These are phyloP conservation scores for Fusarium sp. DNA, from an alignment of 2,329 filamentous ascomycete genomes.

Conservation along the genomic window DNA sequence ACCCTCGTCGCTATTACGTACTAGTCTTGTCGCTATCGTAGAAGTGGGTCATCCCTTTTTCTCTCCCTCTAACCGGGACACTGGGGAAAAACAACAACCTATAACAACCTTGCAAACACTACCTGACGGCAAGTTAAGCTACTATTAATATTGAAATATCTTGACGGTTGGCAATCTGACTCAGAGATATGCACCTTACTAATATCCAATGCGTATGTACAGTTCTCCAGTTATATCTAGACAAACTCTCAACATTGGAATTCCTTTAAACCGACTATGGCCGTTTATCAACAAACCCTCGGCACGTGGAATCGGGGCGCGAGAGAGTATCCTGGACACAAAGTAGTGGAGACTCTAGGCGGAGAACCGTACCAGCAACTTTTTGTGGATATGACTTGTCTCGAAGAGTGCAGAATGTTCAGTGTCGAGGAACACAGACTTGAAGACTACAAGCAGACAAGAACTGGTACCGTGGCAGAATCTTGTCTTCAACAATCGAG, in stretches of 20 bases:
- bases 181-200: too few species aligned
- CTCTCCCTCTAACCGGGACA: too few species aligned
- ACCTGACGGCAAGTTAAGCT: too few species aligned
- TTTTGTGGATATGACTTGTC: not conserved
- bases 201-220: rapidly evolving
- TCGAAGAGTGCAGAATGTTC: not conserved
- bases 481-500: not conserved
- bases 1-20: too few species aligned
- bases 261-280: not conserved
- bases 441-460: not conserved
- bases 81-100: too few species aligned
- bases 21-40: not conserved
- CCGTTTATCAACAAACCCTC: not conserved
- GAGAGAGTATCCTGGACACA: too few species aligned
- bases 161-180: too few species aligned
- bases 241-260: rapidly evolving
- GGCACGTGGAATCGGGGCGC: not conserved
- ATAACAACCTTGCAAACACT: too few species aligned
- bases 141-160: too few species aligned
- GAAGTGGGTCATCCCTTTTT: not conserved
- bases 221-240: not conserved
- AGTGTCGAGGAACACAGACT: not conserved
- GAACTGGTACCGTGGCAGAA: rapidly evolving
- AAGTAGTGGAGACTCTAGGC: too few species aligned
- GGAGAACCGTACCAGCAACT: too few species aligned